Conservation (phyloP, 2,329 filamentous ascomycete genomes). For the Claviceps sp. region DNA sequence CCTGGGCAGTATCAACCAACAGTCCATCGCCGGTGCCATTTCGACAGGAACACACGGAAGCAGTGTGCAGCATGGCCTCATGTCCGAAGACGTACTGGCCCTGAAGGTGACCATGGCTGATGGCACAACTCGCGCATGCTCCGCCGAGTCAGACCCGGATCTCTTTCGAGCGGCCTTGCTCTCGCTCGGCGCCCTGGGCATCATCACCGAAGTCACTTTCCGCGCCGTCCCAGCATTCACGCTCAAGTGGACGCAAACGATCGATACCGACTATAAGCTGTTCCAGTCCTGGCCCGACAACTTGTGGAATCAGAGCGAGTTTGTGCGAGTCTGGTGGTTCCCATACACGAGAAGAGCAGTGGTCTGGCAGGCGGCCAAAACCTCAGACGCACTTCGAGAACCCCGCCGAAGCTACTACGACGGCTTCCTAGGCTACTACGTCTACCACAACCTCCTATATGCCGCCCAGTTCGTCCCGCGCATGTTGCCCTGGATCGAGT, state of each 20-base stretch:
- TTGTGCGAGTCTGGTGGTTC: slow-evolving; percentile 94
- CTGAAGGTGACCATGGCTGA: slow-evolving; percentile 74
- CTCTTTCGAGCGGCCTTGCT: slow-evolving; percentile 82
- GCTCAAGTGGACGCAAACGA: slow-evolving; percentile 74
- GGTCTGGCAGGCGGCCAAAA: slow-evolving; percentile 78
- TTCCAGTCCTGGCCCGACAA: slow-evolving; percentile 56
- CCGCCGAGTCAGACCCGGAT: slow-evolving; percentile 53
- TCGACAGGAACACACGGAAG: slow-evolving; percentile 90
- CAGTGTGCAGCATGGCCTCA: slow-evolving; percentile 66
- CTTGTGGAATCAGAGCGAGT: slow-evolving; percentile 77
- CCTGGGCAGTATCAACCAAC: slow-evolving; percentile 86
- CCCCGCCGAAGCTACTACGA: slow-evolving; percentile 68
- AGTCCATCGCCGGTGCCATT: slow-evolving; percentile 86
- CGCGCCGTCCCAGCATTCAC: slow-evolving; percentile 68
- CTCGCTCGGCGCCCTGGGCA: slow-evolving; percentile 78
- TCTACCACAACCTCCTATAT: slow-evolving; percentile 86
- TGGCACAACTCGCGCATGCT: slow-evolving; percentile 60
- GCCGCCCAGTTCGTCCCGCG: slow-evolving; percentile 64
- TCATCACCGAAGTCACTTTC: slow-evolving; percentile 82
- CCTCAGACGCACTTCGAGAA: slow-evolving; percentile 43
- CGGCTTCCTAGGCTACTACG: slow-evolving; percentile 65
- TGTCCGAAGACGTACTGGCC: slow-evolving; percentile 64
- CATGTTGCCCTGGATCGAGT: slow-evolving; percentile 78
- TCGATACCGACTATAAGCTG: slow-evolving; percentile 56
- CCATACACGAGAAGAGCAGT: slow-evolving; percentile 82